Evolutionary conservation across 2,329 filamentous ascomycete genomes (phyloP), one percentile per base, ranked within the genome.

Genomic region (Phaeophleospora eucalypticola): DNA sequence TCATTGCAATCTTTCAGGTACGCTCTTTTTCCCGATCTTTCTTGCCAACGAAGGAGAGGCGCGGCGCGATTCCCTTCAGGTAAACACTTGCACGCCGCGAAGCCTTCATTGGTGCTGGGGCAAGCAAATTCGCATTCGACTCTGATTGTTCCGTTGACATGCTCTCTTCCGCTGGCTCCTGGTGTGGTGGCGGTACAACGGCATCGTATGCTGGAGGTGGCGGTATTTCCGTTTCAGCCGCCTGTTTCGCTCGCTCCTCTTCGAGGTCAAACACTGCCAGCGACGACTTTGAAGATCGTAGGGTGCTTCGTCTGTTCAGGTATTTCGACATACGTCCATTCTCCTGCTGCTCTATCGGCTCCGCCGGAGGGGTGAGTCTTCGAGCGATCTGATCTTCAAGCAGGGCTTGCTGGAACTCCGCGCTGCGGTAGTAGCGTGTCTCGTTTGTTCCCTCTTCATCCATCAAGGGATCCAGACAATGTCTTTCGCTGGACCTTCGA

Each of bases 351-450:
- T 34, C 37, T 3, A 36, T 7, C 7, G 12, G 37, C 18, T 42
- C 40, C n/a, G 20, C 7, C 3, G 40, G 34, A 10, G 43, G 16
- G 4, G 43, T 47, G 15, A 52, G 35, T 12, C 20, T 48, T 12
- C 42, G 20, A 39, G 48, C 49, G 18, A 50, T 48, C 32, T 48
- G 49, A 15, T 50, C 45, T 17, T 55, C 46, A 7, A 52, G 37
- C 12, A 55, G 36, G 19, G 52, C 52, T 45, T 50, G 49, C 39
- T 55, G 49, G 17, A 55, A 55, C 34, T 55, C 52, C 18, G 49
- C 45, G 34, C 46, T 52, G 14, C 52, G 46, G 35, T 52, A 55
- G 37, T 55, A 55, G 18, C 52, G 38, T 19, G 32, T 48, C 36
- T 55, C 46, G 18, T 55, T 41, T 3, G 44, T 48, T 14, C 40